Evolutionary conservation across 805 yeast genomes (phyloP).

Genomic region (Starmera dryadoides): DNA sequence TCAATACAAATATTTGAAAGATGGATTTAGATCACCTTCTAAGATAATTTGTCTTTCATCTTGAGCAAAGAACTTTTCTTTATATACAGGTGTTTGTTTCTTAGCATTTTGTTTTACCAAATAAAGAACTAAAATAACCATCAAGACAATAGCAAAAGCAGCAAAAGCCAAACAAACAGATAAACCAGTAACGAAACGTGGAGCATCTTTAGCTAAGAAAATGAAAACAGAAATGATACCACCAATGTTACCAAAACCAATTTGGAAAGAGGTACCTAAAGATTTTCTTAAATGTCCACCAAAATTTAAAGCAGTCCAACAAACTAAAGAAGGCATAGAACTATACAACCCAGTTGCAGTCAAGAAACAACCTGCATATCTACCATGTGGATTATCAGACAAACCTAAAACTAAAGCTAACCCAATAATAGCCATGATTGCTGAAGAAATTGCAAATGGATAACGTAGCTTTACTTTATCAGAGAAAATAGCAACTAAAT

Average conservation of each 20-base stretch:
- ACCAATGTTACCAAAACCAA: slow-evolving; percentile 33
- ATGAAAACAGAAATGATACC: slow-evolving; percentile 33
- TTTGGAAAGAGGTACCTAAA: slow-evolving; percentile 29
- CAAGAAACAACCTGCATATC: slow-evolving; percentile 33
- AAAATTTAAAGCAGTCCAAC: slow-evolving; percentile 30
- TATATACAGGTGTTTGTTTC: slow-evolving; percentile 27
- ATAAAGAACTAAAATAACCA: slow-evolving; percentile 24
- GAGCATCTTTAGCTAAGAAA: slow-evolving; percentile 30
- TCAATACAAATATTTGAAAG: slow-evolving; percentile 31
- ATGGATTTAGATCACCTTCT: slow-evolving; percentile 35
- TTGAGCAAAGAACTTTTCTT: slow-evolving; percentile 22
- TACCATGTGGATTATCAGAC: slow-evolving; percentile 29
- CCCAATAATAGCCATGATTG: slow-evolving; percentile 25
- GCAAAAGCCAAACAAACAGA: slow-evolving; percentile 38
- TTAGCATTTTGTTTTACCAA: slow-evolving; percentile 25
- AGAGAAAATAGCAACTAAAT: slow-evolving; percentile 54
- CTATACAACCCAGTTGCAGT: slow-evolving; percentile 30
- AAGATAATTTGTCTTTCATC: slow-evolving; percentile 26
- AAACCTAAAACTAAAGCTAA: slow-evolving; percentile 28
- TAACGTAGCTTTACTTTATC: slow-evolving; percentile 46
- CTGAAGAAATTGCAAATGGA: slow-evolving; percentile 28
- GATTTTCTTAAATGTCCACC: slow-evolving; percentile 33
- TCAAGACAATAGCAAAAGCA: slow-evolving; percentile 30
- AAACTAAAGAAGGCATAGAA: slow-evolving; percentile 29
- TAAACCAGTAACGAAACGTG: slow-evolving; percentile 28